Percentiles rank a stretch among this genome's conserved stretches.
Evolutionary conservation across 805 yeast genomes (phyloP).

Genomic region (Candida silvatica): DNA sequence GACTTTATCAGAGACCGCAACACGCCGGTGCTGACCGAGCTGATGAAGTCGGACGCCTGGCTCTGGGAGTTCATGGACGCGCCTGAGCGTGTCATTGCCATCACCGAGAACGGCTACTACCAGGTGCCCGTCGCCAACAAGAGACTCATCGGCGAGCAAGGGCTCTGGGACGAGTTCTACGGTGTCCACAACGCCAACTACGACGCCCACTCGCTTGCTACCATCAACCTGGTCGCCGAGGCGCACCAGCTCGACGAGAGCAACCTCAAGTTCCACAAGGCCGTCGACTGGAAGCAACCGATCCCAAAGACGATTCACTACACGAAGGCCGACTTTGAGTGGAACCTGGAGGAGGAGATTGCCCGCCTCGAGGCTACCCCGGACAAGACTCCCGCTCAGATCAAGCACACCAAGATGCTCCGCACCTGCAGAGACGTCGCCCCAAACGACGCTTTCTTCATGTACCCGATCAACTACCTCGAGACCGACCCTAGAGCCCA

Average conservation of each 20-base stretch:
- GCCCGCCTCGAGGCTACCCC: not conserved
- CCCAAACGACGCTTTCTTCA: not conserved
- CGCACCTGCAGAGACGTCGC: not conserved
- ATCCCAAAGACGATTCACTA: not conserved
- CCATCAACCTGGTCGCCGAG: not conserved
- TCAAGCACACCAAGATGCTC: not conserved
- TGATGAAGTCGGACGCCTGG: conserved; percentile 3
- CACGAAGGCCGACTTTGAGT: conserved; percentile 2
- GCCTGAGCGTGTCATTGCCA: conserved; percentile 1
- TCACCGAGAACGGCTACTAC: conserved; percentile 1
- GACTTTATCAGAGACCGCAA: not conserved
- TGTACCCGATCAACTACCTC: conserved; percentile 2
- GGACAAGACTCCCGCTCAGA: conserved; percentile 1
- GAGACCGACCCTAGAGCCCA: not conserved
- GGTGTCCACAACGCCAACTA: not conserved
- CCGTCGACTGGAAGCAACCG: not conserved
- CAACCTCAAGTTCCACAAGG: not conserved
- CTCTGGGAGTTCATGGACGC: conserved; percentile 2
- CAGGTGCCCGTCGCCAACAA: conserved; percentile 1
- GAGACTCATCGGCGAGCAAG: conserved; percentile 2
- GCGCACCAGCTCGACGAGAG: not conserved
- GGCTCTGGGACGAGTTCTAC: conserved; percentile 2
- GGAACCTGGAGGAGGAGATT: conserved; percentile 3
- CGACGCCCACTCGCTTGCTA: not conserved
- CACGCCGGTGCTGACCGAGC: conserved; percentile 1